phyloP scores from a whole-genome alignment of 441 rosid species.

The Corymbia calophylla region DNA sequence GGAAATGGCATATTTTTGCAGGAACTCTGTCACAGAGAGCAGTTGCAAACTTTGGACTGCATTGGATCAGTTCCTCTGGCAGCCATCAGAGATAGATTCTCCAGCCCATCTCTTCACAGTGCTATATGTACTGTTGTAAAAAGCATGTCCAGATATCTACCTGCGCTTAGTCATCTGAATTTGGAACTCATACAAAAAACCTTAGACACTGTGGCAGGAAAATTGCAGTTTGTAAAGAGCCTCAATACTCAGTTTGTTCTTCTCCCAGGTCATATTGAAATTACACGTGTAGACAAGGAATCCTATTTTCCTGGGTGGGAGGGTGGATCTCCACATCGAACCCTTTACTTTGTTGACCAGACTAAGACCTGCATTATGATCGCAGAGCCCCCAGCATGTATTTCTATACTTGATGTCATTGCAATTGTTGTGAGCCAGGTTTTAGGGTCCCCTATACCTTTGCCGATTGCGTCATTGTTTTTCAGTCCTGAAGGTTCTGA shows the following conservation, averaged over 20 bases:
- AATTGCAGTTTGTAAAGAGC: conserved; percentile 68
- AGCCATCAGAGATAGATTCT: conserved; percentile 51
- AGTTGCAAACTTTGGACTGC: conserved; percentile 42
- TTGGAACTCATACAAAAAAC: conserved; percentile 40
- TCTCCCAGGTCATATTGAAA: conserved; percentile 57
- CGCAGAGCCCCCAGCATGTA: conserved; percentile 79
- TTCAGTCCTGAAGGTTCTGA: conserved; percentile 82
- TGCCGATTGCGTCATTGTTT: conserved; percentile 78
- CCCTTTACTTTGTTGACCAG: conserved; percentile 60
- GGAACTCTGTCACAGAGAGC: conserved; percentile 66
- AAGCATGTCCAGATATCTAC: conserved; percentile 23
- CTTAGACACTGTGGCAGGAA: conserved; percentile 54
- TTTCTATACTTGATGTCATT: conserved; percentile 70
- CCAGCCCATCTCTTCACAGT: conserved; percentile 63
- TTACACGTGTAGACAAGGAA: conserved; percentile 52
- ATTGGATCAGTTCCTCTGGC: conserved; percentile 58
- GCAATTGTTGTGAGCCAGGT: conserved; percentile 80
- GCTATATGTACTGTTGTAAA: conserved; percentile 64
- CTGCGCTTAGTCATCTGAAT: conserved; percentile 26
- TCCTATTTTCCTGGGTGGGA: conserved; percentile 70
- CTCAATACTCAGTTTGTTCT: conserved; percentile 76
- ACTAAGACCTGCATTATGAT: conserved; percentile 54
- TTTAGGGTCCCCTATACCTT: conserved; percentile 61
- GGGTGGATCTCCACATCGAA: conserved; percentile 47
- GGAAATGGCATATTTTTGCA: conserved; percentile 17